Percentiles rank a stretch among this genome's conserved stretches.
Evolutionary conservation across 176 grass and related monocot genomes (phyloP).

Genomic region (Microstegium vimineum): DNA sequence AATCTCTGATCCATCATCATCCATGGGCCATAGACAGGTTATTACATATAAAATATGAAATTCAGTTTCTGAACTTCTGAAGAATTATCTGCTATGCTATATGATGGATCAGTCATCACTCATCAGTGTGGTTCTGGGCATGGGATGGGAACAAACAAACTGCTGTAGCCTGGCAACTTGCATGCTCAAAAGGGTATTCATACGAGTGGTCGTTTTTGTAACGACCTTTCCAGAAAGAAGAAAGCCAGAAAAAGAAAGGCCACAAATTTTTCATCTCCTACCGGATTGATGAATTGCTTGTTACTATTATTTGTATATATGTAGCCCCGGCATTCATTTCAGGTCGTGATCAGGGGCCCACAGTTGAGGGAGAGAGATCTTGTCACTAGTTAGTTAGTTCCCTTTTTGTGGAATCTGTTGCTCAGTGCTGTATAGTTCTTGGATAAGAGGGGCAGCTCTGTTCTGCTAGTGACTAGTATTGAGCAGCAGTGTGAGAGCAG

Average conservation of each 20-base stretch:
- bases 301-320: neutral
- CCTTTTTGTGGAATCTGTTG: slow-evolving; percentile 40
- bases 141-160: neutral
- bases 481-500: neutral
- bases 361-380: neutral
- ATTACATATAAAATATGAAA: neutral
- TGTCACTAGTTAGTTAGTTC: neutral
- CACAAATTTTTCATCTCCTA: slow-evolving; percentile 9
- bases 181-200: neutral
- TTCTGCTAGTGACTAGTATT: neutral
- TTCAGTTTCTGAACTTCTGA: neutral
- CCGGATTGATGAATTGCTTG: neutral
- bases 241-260: slow-evolving; percentile 29
- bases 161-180: neutral
- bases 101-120: neutral
- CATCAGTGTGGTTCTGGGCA: neutral
- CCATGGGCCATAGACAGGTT: too few species aligned
- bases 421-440: neutral
- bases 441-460: slow-evolving; percentile 26
- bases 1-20: too few species aligned
- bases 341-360: slow-evolving; percentile 22
- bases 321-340: neutral
- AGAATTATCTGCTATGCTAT: neutral
- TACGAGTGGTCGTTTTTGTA: slow-evolving; percentile 13
- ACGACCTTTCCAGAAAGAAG: slow-evolving; percentile 21